Conservation (phyloP, 1,284 basidiomycete genomes). For the Puccinia triticina region DNA sequence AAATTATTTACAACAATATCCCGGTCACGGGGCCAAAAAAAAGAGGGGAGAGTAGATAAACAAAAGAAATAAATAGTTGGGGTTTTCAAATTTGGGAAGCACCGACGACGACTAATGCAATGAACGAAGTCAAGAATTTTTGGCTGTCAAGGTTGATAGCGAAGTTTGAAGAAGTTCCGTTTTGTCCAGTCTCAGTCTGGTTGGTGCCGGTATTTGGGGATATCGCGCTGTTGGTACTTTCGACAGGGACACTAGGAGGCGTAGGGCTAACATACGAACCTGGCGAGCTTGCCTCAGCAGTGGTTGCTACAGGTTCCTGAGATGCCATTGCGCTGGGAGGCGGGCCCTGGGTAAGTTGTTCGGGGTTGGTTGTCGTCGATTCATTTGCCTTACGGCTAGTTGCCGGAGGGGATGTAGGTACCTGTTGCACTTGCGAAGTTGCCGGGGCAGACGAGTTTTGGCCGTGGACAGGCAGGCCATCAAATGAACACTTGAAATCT, state of each 20-base stretch:
- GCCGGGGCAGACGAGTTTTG: neutral
- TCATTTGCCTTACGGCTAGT: neutral
- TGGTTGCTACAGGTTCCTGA: neutral
- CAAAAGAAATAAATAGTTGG: neutral
- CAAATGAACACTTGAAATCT: constrained; percentile 31
- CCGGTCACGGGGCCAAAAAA: neutral
- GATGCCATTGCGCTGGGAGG: neutral
- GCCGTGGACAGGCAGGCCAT: neutral
- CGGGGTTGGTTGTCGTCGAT: neutral
- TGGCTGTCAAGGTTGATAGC: neutral
- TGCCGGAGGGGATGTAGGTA: neutral
- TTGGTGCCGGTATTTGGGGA: neutral
- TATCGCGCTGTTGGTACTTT: neutral
- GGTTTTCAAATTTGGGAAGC: neutral
- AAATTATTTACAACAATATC: constrained; percentile 6
- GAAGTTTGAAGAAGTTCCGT: neutral
- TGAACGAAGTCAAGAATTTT: neutral
- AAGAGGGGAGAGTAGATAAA: neutral
- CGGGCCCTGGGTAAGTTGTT: too few species aligned
- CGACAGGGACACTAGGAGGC: neutral
- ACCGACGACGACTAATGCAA: neutral
- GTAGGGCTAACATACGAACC: neutral
- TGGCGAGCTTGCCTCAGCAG: too few species aligned
- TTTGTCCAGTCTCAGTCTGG: constrained; percentile 5
- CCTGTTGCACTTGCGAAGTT: neutral